Evolutionary conservation across 352 stramenopile genomes (phyloP).

Genomic region (Phytophthora macrochlamydospora): DNA sequence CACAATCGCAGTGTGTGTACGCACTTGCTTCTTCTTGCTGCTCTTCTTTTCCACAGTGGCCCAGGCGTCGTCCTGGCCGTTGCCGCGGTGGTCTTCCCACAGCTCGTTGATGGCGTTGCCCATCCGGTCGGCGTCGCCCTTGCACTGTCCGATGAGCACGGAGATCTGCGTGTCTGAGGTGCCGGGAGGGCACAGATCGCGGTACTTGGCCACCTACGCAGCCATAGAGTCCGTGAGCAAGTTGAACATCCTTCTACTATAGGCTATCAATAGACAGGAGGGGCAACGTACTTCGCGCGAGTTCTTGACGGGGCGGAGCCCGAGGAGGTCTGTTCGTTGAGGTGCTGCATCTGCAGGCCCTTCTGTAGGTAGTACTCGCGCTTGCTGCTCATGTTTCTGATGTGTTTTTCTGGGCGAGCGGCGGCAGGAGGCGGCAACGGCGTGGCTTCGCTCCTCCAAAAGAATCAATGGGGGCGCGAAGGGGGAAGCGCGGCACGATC

Average conservation of each 20-base stretch:
- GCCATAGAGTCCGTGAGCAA: too few relatives aligned
- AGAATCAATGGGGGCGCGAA: conserved; percentile 32
- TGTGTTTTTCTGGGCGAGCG: conserved; percentile 35
- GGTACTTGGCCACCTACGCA: conserved; percentile 70
- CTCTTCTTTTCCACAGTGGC: conserved; percentile 81
- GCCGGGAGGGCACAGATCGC: conserved; percentile 81
- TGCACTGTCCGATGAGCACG: conserved; percentile 69
- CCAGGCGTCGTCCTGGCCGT: conserved; percentile 72
- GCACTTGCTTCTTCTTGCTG: conserved; percentile 71
- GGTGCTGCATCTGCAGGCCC: conserved; percentile 80
- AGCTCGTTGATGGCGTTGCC: conserved; percentile 81
- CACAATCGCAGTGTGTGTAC: background rate
- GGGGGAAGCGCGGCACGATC: too few relatives aligned
- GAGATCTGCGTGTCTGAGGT: conserved; percentile 79
- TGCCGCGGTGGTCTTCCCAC: conserved; percentile 81
- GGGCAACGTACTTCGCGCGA: conserved; percentile 58
- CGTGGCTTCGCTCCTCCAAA: conserved; percentile 21
- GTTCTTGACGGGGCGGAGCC: conserved; percentile 38
- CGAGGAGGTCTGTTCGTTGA: conserved; percentile 59
- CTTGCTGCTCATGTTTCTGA: conserved; percentile 78
- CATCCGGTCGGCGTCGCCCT: conserved; percentile 74
- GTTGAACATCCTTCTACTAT: background rate
- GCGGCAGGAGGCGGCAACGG: conserved; percentile 6
- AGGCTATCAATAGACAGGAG: background rate
- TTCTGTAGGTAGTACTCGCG: conserved; percentile 86